Evolutionary conservation across 2,329 filamentous ascomycete species (phyloP).

Genomic region (Fusarium nanum): DNA sequence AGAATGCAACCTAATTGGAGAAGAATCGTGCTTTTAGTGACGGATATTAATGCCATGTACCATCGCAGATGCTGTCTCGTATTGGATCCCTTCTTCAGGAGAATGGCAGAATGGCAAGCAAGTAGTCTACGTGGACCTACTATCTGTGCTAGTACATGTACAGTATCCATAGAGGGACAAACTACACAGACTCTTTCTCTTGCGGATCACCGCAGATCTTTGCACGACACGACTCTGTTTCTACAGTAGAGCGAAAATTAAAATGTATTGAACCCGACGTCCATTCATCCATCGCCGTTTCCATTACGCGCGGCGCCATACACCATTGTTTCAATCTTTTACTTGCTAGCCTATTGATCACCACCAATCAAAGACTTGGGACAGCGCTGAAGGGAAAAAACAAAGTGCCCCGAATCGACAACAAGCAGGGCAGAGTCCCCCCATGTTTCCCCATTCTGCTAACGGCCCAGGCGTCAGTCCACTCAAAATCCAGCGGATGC

Average conservation of each 20-base stretch:
- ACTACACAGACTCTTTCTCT: neutral
- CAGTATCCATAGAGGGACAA: neutral
- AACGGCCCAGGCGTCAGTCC: conserved; percentile 13
- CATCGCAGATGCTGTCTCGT: conserved; percentile 15
- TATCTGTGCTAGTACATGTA: neutral
- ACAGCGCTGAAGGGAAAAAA: conserved; percentile 6
- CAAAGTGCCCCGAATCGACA: conserved; percentile 24
- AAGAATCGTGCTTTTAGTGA: neutral
- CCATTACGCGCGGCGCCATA: conserved; percentile 14
- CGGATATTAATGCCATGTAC: conserved; percentile 16
- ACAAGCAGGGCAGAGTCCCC: conserved; percentile 28
- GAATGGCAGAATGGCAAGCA: neutral
- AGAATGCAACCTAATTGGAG: conserved; percentile 39
- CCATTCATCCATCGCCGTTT: neutral
- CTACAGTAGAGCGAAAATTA: neutral
- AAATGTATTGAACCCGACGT: neutral
- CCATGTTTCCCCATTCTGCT: conserved; percentile 38
- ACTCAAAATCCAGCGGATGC: conserved; percentile 14
- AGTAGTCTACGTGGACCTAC: neutral
- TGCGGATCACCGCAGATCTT: conserved; percentile 9
- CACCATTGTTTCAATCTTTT: conserved; percentile 30
- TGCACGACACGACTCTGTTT: neutral
- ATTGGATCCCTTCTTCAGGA: conserved; percentile 24
- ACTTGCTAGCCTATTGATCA: neutral
- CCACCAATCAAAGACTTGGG: conserved; percentile 23